Evolutionary conservation across 345 rosid species (phyloP), one percentile per base, ranked within the genome.

Genomic region (Clausena lansium): DNA sequence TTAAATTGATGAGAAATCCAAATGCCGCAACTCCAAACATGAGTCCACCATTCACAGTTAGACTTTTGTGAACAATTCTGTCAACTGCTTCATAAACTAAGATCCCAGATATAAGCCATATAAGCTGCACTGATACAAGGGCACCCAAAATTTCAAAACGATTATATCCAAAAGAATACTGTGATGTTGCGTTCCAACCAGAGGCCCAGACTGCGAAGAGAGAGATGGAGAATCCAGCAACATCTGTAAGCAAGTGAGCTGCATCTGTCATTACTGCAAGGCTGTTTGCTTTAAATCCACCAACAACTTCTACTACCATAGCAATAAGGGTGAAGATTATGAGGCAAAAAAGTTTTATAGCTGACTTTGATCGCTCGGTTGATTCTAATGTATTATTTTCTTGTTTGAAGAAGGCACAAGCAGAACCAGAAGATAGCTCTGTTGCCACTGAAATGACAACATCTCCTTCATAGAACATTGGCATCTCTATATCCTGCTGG

Each of bases 231-330:
- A 91, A 84, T 71, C 97, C 98, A 15, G 87, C 90, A 22, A 91
- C 83, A 81, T 95, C 98, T 0, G 90, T 83, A 8, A 91, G 80
- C 89, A 93, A 78, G 86, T 91, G 98, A 0, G 92, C 97, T 70
- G 98, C 98, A 81, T 95, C 98, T 0, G 98, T 85, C 61, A 95
- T 83, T 7, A 90, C 88, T 32, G 98, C 97, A 28, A 95, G 91
- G 55, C 97, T 95, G 83, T 93, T 87, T 28, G 98, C 94, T 80
- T 89, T 89, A 14, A 87, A 35, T 9, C 97, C 98, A 28, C 98
- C 98, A 9, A 89, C 63, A 47, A 95, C 80, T 82, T 95, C 94
- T 41, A 89, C 91, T 0, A 78, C 62, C 95, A 91, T 91, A 5
- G 86, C 89, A 6, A 89, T 39, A 22, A 83, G 50, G 67, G 85